phyloP scores from a whole-genome alignment of 352 stramenopile genomes.

The Globisporangium nodosum region DNA sequence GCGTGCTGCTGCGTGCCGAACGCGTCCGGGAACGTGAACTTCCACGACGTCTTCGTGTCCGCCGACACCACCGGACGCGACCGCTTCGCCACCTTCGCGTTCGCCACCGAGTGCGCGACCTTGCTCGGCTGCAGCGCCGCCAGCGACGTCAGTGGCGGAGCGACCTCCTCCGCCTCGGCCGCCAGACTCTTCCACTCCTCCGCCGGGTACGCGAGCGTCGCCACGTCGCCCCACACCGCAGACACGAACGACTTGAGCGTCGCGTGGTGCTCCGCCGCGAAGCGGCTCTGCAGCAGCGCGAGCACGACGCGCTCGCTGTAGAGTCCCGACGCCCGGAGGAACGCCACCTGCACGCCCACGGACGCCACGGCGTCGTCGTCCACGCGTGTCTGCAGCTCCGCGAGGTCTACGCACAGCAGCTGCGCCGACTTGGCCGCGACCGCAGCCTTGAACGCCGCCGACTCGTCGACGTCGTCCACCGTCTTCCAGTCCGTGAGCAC shows the following conservation, averaged over 20 bases:
- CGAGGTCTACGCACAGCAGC: slow-evolving; percentile 48
- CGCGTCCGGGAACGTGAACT: slow-evolving; percentile 56
- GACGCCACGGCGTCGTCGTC: slow-evolving; percentile 43
- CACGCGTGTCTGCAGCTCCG: slow-evolving; percentile 45
- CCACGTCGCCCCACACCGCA: slow-evolving; percentile 54
- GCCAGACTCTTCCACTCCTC: slow-evolving; percentile 36
- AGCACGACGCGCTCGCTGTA: slow-evolving; percentile 58
- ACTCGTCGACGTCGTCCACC: slow-evolving; percentile 53
- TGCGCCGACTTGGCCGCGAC: slow-evolving; percentile 44
- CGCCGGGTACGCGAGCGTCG: slow-evolving; percentile 39
- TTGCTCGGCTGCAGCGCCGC: slow-evolving; percentile 45
- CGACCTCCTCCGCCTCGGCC: slow-evolving; percentile 8
- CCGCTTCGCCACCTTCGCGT: slow-evolving; percentile 30
- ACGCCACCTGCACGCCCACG: slow-evolving; percentile 46
- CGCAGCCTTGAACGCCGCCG: slow-evolving; percentile 40
- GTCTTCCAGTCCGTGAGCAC: slow-evolving; percentile 62
- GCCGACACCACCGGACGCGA: slow-evolving; percentile 31
- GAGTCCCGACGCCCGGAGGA: slow-evolving; percentile 51
- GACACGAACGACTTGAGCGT: slow-evolving; percentile 51
- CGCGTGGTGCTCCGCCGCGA: slow-evolving; percentile 31
- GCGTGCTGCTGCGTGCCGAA: slow-evolving; percentile 46
- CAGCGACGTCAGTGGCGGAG: slow-evolving; percentile 19
- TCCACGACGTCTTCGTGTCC: slow-evolving; percentile 60
- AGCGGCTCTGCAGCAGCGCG: slow-evolving; percentile 41
- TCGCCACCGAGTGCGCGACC: slow-evolving; percentile 33